Evolutionary conservation across 2,329 filamentous ascomycete species (phyloP).

Genomic region (Septoria linicola): DNA sequence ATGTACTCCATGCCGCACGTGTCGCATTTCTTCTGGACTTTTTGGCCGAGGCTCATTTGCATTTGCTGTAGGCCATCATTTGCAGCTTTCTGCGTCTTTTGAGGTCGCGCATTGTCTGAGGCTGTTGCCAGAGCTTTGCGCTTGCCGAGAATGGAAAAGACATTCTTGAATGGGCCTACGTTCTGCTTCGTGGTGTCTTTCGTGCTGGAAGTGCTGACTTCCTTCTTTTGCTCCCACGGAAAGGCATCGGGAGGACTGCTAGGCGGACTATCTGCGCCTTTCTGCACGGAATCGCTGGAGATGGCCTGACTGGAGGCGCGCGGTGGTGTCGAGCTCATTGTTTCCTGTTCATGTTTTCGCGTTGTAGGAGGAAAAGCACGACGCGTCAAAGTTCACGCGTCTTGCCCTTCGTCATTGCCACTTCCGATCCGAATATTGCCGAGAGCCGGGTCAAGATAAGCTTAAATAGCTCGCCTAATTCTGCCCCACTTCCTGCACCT

Average conservation of each 20-base stretch:
- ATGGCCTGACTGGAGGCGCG: slow-evolving; percentile 21
- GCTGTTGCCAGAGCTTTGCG: slow-evolving; percentile 29
- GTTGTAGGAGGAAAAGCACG: background rate
- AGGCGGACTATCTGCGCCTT: slow-evolving; percentile 47
- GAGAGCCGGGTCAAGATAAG: background rate
- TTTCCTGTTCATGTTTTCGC: background rate
- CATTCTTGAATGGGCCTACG: slow-evolving; percentile 29
- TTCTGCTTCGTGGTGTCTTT: slow-evolving; percentile 33
- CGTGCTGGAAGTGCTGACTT: background rate
- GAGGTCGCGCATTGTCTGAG: slow-evolving; percentile 37
- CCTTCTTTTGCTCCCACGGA: slow-evolving; percentile 36
- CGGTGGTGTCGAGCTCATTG: slow-evolving; percentile 24
- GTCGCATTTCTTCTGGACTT: slow-evolving; percentile 57
- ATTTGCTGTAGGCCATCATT: slow-evolving; percentile 54
- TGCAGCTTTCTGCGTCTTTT: slow-evolving; percentile 33
- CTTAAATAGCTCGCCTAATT: background rate
- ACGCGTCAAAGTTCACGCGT: slow-evolving; percentile 13
- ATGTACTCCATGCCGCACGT: slow-evolving; percentile 67
- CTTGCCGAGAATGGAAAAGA: slow-evolving; percentile 37
- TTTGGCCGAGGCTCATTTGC: slow-evolving; percentile 59
- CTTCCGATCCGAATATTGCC: background rate
- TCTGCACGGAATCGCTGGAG: slow-evolving; percentile 29
- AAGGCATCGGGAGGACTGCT: slow-evolving; percentile 51
- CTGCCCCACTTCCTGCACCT: slow-evolving; percentile 13
- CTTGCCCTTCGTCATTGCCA: background rate